Evolutionary conservation across 192 early-diverging fungal genomes (phyloP).

Genomic region (Paraglomus occultum): DNA sequence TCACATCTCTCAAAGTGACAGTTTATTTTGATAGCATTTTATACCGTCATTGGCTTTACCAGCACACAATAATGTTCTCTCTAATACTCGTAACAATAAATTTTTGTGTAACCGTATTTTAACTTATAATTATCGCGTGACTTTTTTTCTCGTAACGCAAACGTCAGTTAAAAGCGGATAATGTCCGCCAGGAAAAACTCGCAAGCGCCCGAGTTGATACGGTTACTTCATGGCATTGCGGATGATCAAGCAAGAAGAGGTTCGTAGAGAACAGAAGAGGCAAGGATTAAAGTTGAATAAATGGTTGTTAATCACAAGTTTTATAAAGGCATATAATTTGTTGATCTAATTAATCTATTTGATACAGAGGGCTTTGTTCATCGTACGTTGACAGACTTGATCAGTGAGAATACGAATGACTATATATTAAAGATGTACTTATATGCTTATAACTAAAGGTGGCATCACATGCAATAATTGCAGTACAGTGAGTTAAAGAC

Average conservation of each 20-base stretch:
- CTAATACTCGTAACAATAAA: too few relatives aligned
- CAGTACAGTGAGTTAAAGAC: conserved; percentile 44
- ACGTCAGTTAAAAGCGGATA: too few relatives aligned
- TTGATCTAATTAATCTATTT: too few relatives aligned
- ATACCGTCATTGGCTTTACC: too few relatives aligned
- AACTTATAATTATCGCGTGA: too few relatives aligned
- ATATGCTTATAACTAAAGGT: conserved; percentile 35
- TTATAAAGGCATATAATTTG: neutral
- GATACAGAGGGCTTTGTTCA: conserved; percentile 52
- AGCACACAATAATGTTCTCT: too few relatives aligned
- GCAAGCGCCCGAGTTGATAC: conserved; percentile 66
- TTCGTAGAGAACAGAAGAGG: conserved; percentile 25
- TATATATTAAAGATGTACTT: neutral
- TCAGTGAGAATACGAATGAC: neutral
- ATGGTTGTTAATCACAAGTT: neutral
- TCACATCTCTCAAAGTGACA: too few relatives aligned
- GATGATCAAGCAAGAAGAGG: conserved; percentile 86
- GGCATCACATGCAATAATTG: conserved; percentile 96
- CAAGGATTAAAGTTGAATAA: neutral
- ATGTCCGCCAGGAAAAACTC: too few relatives aligned
- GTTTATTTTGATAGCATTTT: too few relatives aligned
- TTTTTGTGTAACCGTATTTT: too few relatives aligned
- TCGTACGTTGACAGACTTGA: conserved; percentile 39
- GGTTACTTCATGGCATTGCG: conserved; percentile 78
- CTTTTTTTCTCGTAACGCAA: too few relatives aligned